Evolutionary conservation across 2,329 filamentous ascomycete genomes (phyloP), one percentile per base, ranked within the genome.

Genomic region (Cercospora janseana): DNA sequence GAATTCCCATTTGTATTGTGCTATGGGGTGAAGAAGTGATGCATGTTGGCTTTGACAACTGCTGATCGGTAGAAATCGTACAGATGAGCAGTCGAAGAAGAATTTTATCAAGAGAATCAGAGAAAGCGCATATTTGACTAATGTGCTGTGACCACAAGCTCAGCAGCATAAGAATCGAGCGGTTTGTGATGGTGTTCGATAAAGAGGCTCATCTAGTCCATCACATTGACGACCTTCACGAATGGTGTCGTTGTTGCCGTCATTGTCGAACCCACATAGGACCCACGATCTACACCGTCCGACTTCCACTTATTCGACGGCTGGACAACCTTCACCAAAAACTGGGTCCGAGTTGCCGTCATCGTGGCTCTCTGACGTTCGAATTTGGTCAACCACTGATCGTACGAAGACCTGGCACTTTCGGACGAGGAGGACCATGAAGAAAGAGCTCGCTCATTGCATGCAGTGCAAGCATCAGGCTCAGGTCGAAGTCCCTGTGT

Each of bases 1-100:
- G 41, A 57, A 12, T 59, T 63, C 23, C 59, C 60, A 1, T 63
- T 63, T 45, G 49, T 63, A 44, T 23, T 62, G 5, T 62, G 60
- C 42, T 59, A 57, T 46, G 60, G 58, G 1, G 28, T 51, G 40
- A 58, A 53, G 18, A 20, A 18, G 38, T 55, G 37, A 49, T 15
- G 6, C n/a, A n/a, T n/a, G n/a, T n/a, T n/a, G n/a, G n/a, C n/a
- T n/a, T n/a, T n/a, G n/a, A n/a, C n/a, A n/a, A n/a, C n/a, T n/a
- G n/a, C n/a, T n/a, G n/a, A n/a, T n/a, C n/a, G n/a, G n/a, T n/a
- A n/a, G n/a, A n/a, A n/a, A n/a, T n/a, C n/a, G n/a, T n/a, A n/a
- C n/a, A n/a, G n/a, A n/a, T n/a, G n/a, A n/a, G n/a, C n/a, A n/a
- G n/a, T n/a, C n/a, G n/a, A n/a, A n/a, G n/a, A n/a, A n/a, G n/a